Base-by-base conservation (phyloP, 805 yeast species). In the Starmerella davenportii region DNA sequence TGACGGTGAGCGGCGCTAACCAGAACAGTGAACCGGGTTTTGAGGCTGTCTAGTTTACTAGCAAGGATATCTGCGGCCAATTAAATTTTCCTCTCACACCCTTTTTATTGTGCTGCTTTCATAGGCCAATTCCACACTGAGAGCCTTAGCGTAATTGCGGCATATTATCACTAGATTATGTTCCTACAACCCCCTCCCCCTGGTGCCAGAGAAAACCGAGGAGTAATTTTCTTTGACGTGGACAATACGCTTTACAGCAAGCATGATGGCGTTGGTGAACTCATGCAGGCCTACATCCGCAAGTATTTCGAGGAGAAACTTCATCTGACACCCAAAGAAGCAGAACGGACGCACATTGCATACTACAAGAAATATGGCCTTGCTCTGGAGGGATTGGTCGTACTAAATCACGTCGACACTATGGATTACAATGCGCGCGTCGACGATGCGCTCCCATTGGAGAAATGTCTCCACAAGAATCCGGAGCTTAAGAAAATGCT, bases 391-490 rank as follows among this genome's bases (percentile, higher is more conserved):
- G 98, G 98, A 0, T 64, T 87, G 35, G 74, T 71, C 17, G 57
- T 64, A 50, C 60, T 61, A 48, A 70, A 71, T 47, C 72, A 73
- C 45, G 79, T 85, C 17, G 79, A 87, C 55, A 95, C 95, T 4
- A 53, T 87, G 57, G 90, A 80, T 47, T 87, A 87, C 60, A 87
- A 87, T 58, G 65, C 68, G 34, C 69, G 76, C 48, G 96, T 87
- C 14, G 98, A 87, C 59, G 98, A 87, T 55, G 75, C 95, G 1
- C 64, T 87, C 35, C 95, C 95, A 7, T 65, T 87, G 51, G 85
- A 81, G 43, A 62, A 69, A 37, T 76, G 84, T n/a, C 64, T 87
- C 40, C 57, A 62, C 36, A 92, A 85, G 34, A 62, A 59, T 40
- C 55, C 54, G 2, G 44, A 48, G 23, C 51, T 62, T 8, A 47